These are phyloP conservation scores for Pythium aquatile DNA, from an alignment of 352 stramenopile genomes.

Conservation along the genomic window DNA sequence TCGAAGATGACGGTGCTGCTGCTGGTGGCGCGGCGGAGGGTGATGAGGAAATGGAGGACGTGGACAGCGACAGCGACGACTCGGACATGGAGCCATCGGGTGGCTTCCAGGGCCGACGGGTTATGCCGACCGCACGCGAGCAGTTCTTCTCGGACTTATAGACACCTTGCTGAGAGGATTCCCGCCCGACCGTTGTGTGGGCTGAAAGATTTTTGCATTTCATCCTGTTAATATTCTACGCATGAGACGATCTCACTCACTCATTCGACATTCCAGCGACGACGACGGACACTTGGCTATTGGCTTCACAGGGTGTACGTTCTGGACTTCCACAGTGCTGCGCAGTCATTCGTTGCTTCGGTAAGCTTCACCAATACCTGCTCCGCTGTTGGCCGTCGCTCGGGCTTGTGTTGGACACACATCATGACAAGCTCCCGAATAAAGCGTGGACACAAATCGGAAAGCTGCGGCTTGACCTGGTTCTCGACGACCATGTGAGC, in stretches of 20 bases:
- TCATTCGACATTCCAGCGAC: no score
- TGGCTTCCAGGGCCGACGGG: constrained; percentile 40
- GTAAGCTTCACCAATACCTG: constrained; percentile 29
- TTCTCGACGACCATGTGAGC: constrained; percentile 33
- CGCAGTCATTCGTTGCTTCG: constrained; percentile 21
- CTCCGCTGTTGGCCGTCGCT: constrained; percentile 32
- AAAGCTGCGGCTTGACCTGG: constrained; percentile 32
- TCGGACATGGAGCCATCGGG: constrained; percentile 42
- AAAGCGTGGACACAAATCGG: constrained; percentile 35
- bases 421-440: constrained; percentile 35
- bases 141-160: constrained; percentile 87
- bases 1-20: constrained; percentile 26
- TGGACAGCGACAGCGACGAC: constrained; percentile 76
- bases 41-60: constrained; percentile 83
- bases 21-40: constrained; percentile 18
- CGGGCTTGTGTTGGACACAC: constrained; percentile 40
- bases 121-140: constrained; percentile 67
- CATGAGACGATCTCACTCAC: background rate
- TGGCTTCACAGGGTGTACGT: background rate
- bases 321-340: constrained; percentile 19
- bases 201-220: background rate
- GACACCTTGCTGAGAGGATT: constrained; percentile 3
- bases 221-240: background rate
- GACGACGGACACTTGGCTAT: no score
- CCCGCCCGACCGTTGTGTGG: background rate